Conservation (phyloP, 2,329 filamentous ascomycete species). For the Coniella lustricola region DNA sequence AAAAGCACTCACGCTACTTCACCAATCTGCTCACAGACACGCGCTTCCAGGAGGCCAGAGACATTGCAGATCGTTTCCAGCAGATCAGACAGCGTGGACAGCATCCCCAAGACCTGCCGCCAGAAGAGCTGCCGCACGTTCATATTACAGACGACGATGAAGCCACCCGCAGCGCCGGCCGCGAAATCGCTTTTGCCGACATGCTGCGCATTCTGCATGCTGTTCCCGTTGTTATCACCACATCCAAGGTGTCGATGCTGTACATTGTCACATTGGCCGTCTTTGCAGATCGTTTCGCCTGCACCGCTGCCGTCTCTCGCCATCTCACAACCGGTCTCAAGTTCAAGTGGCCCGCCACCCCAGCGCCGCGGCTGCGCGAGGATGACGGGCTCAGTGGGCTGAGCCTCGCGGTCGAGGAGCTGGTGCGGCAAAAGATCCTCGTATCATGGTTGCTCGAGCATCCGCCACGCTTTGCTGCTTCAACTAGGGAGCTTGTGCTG, state of each 20-base stretch:
- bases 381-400: constrained; percentile 28
- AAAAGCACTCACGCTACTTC: constrained; percentile 62
- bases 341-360: constrained; percentile 46
- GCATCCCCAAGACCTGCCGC: constrained; percentile 40
- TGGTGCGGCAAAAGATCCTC: constrained; percentile 61
- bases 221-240: constrained; percentile 36
- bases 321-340: constrained; percentile 44
- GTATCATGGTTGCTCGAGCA: constrained; percentile 60
- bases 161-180: constrained; percentile 52
- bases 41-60: constrained; percentile 55
- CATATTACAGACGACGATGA: constrained; percentile 61
- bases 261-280: constrained; percentile 63
- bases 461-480: constrained; percentile 50
- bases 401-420: constrained; percentile 51
- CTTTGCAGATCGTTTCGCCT: constrained; percentile 68
- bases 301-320: constrained; percentile 45
- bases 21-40: constrained; percentile 56
- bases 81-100: constrained; percentile 40
- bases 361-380: constrained; percentile 25
- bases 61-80: constrained; percentile 44
- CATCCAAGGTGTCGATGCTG: constrained; percentile 40
- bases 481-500: constrained; percentile 59
- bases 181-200: constrained; percentile 58
- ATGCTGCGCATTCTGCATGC: constrained; percentile 61
- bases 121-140: constrained; percentile 53